Evolutionary conservation across 1,284 basidiomycete species (phyloP), one percentile per base, ranked within the genome.

Genomic region (Pascua sp.): DNA sequence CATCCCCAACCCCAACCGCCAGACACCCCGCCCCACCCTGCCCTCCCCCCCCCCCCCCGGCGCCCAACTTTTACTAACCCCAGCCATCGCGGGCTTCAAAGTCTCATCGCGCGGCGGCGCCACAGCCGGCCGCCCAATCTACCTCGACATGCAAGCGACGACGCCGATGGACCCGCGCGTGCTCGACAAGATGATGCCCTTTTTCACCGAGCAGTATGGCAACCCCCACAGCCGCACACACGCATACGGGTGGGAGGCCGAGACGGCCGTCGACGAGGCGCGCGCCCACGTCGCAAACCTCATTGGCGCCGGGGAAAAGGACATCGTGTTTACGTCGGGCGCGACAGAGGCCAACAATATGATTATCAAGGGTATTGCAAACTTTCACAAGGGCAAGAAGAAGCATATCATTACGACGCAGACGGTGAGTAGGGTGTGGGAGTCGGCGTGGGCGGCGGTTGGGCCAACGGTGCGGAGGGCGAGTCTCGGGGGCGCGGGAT

Each of bases 261-360:
- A 98, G 73, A 83, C 88, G 67, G 94, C 88, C 0, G 90, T 97
- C 7, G 95, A 98, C 74, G 85, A 88, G 67, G 94, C 91, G 8
- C 85, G 95, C 55, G 86, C 93, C 87, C 83, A 97, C 72, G 81
- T 98, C 42, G 95, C 95, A 17, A 85, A 87, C 69, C 82, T 98
- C 51, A 90, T 99, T 73, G 91, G 92, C 44, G 96, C 96, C 10
- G 91, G 96, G 61, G 75, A 88, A 36, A 98, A 98, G 79, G 96
- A 98, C 77, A 87, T 99, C 57, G 84, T 99, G 47, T 98, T 98
- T 80, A 99, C 96, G 11, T 96, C 92, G 37, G 96, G 96, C 46
- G 96, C 96, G 11, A 99, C 96, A 7, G 96, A 99, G 80, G 88
- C 88, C 47, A 99, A 99, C 77, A 99, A 99, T 73, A 94, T 98